These are phyloP conservation scores for Polytolypa hystricis DNA, from an alignment of 2,329 filamentous ascomycete genomes.

Conservation along the genomic window DNA sequence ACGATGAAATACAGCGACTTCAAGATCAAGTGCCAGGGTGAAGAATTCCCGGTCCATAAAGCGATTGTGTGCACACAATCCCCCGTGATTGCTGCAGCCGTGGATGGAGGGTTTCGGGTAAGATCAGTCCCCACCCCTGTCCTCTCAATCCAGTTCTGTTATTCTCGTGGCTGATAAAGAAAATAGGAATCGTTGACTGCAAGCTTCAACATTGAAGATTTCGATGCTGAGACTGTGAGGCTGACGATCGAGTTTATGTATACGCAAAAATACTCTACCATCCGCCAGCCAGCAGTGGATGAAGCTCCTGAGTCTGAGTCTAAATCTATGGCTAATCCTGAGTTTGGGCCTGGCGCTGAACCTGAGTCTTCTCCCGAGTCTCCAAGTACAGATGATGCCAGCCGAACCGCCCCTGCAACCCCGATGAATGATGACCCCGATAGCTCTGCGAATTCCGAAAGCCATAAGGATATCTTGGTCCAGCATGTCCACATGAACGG, in stretches of 20 bases:
- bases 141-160: neutral
- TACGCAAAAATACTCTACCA: neutral
- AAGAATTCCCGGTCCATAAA: conserved; percentile 18
- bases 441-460: neutral
- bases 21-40: conserved; percentile 11
- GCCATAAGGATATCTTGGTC: neutral
- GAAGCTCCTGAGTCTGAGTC: conserved; percentile 6
- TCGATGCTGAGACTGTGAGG: conserved; percentile 6
- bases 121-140: too few relatives aligned
- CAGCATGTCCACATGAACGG: conserved; percentile 7
- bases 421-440: neutral
- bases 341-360: neutral
- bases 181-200: conserved; percentile 7
- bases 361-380: neutral
- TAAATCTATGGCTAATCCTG: neutral
- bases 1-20: conserved; percentile 9
- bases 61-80: conserved; percentile 16
- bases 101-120: conserved; percentile 18
- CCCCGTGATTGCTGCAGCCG: conserved; percentile 12
- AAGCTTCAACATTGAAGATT: conserved; percentile 6
- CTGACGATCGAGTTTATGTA: conserved; percentile 9
- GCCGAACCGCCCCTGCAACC: neutral
- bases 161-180: neutral
- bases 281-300: neutral
- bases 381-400: too few relatives aligned